Percentiles rank a stretch among this genome's conserved stretches.
Evolutionary conservation across 352 stramenopile species (phyloP).

Genomic region (Phytophthora aleatoria): DNA sequence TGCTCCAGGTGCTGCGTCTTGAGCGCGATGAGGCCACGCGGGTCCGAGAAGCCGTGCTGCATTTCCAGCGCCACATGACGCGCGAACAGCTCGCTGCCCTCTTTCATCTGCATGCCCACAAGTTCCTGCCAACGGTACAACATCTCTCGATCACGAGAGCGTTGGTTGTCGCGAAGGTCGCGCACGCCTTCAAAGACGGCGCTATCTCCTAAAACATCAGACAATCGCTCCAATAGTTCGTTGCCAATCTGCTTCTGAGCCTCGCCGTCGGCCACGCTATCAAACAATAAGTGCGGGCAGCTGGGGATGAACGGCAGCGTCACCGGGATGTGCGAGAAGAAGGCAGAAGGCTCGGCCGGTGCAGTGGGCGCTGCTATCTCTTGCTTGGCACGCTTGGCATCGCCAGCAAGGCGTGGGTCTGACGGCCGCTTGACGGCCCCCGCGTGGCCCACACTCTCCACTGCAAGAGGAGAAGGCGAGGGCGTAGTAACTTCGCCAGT

Average conservation of each 20-base stretch:
- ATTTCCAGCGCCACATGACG: slow-evolving; percentile 59
- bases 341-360: slow-evolving; percentile 30
- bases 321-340: slow-evolving; percentile 58
- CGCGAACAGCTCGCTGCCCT: slow-evolving; percentile 70
- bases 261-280: slow-evolving; percentile 40
- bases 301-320: slow-evolving; percentile 58
- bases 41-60: slow-evolving; percentile 47
- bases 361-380: slow-evolving; percentile 7
- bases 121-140: slow-evolving; percentile 83
- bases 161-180: slow-evolving; percentile 65
- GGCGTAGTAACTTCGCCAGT: slow-evolving; percentile 39
- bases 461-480: slow-evolving; percentile 33
- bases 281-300: slow-evolving; percentile 75
- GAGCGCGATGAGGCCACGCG: slow-evolving; percentile 51
- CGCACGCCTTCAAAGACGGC: slow-evolving; percentile 72
- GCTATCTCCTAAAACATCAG: slow-evolving; percentile 61
- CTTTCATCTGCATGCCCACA: slow-evolving; percentile 83
- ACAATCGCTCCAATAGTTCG: slow-evolving; percentile 63
- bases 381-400: slow-evolving; percentile 40
- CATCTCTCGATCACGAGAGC: slow-evolving; percentile 67
- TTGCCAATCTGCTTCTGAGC: slow-evolving; percentile 48
- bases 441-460: slow-evolving; percentile 31
- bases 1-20: slow-evolving; percentile 73
- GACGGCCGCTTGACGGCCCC: slow-evolving; percentile 25
- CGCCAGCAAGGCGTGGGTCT: slow-evolving; percentile 20